Evolutionary conservation across 2,329 filamentous ascomycete species (phyloP).

Genomic region (Fusarium dlaminii): DNA sequence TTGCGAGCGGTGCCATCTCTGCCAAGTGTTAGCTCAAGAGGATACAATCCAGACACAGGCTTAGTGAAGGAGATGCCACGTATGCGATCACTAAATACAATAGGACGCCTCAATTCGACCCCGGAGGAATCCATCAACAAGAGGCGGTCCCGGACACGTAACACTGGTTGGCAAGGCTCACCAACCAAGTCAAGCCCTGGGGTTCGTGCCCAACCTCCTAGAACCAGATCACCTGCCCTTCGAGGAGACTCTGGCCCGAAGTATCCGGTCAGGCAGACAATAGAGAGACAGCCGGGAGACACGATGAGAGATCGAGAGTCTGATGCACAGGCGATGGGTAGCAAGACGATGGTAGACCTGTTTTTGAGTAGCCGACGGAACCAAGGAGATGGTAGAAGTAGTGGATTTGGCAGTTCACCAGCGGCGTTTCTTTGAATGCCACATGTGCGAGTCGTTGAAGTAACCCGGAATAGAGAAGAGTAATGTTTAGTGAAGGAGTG

Average conservation of each 20-base stretch:
- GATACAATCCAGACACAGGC: not conserved
- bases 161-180: constrained; percentile 29
- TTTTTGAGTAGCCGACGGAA: constrained; percentile 61
- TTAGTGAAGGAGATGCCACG: constrained; percentile 16
- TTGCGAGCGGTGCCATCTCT: constrained; percentile 42
- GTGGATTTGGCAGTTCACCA: constrained; percentile 42
- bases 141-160: constrained; percentile 32
- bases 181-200: constrained; percentile 45
- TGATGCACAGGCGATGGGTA: constrained; percentile 53
- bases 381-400: constrained; percentile 50
- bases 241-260: not conserved
- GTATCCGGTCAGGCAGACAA: not conserved
- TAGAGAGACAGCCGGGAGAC: constrained; percentile 2
- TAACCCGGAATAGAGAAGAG: not conserved
- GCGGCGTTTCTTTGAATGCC: constrained; percentile 46
- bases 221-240: constrained; percentile 3
- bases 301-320: constrained; percentile 10
- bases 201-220: constrained; percentile 21
- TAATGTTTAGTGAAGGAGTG: not conserved
- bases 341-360: constrained; percentile 63
- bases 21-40: constrained; percentile 20
- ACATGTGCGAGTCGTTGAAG: not conserved
- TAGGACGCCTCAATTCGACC: constrained; percentile 23
- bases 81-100: constrained; percentile 42
- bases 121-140: constrained; percentile 33